These are phyloP conservation scores for Hypoxylon intermedium DNA, from an alignment of 495 filamentous ascomycete genomes.

Conservation along the genomic window DNA sequence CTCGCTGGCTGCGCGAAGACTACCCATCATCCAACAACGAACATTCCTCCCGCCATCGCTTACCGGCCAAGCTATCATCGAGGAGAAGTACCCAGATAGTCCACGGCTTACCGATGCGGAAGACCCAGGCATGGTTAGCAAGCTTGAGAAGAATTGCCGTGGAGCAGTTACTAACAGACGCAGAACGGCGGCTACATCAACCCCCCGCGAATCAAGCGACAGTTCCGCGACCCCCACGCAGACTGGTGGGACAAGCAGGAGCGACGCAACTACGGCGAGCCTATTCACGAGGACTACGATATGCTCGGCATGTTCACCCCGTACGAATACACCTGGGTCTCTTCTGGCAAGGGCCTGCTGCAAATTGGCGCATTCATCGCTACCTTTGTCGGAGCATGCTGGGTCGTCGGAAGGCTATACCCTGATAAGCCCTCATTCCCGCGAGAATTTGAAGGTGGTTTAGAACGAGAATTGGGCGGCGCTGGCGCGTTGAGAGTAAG, in stretches of 20 bases:
- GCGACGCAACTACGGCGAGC: conserved; percentile 93
- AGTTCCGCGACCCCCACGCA: conserved; percentile 88
- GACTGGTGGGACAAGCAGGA: conserved; percentile 99
- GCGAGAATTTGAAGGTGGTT: conserved; percentile 79
- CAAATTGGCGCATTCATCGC: conserved; percentile 79
- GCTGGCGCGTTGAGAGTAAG: conserved; percentile 57
- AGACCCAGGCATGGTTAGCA: conserved; percentile 76
- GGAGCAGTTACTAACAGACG: conserved; percentile 26
- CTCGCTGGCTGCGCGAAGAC: conserved; percentile 51
- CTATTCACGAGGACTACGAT: conserved; percentile 96
- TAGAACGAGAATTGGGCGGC: conserved; percentile 88
- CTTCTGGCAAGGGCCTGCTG: conserved; percentile 71
- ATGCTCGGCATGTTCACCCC: conserved; percentile 89
- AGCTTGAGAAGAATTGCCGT: conserved; percentile 18
- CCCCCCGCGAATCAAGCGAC: conserved; percentile 80
- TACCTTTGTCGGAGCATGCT: conserved; percentile 71
- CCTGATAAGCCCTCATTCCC: conserved; percentile 84
- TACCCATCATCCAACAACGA: conserved; percentile 58
- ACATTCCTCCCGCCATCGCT: conserved; percentile 55
- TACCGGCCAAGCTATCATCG: conserved; percentile 49
- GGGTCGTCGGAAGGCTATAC: conserved; percentile 73
- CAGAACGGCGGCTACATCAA: conserved; percentile 95
- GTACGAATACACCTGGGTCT: conserved; percentile 87
- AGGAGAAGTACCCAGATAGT: conserved; percentile 57
- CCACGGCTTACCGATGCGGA: conserved; percentile 66